Evolutionary conservation across 306 rosid genomes (phyloP).

Genomic region (Prunus mira): DNA sequence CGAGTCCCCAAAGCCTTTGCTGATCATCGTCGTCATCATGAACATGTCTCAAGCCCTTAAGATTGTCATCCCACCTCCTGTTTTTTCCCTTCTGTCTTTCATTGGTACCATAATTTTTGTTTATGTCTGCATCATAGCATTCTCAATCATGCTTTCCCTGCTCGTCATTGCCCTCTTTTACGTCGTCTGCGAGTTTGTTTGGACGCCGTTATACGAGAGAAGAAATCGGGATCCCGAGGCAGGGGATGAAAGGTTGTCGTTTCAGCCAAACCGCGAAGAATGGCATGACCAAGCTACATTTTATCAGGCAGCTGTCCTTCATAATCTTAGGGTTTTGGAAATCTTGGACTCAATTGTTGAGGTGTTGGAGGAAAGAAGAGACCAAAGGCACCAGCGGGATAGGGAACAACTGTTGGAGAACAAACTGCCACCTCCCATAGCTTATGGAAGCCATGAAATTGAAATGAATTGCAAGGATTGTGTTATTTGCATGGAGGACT

Average conservation of each 20-base stretch:
- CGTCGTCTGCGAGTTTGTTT: background rate
- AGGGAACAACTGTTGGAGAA: slow-evolving; percentile 13
- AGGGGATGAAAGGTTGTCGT: background rate
- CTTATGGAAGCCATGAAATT: slow-evolving; percentile 15
- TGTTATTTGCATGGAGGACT: slow-evolving; percentile 53
- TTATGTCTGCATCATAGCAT: slow-evolving; percentile 23
- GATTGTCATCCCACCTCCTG: slow-evolving; percentile 12
- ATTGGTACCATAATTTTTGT: slow-evolving; percentile 2
- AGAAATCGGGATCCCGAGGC: background rate
- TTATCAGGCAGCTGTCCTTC: background rate
- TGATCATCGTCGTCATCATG: background rate
- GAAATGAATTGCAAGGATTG: slow-evolving; percentile 26
- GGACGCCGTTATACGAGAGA: background rate
- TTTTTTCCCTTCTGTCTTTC: slow-evolving; percentile 11
- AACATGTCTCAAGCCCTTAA: slow-evolving; percentile 6
- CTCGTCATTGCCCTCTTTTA: slow-evolving; percentile 16
- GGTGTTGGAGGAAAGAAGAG: slow-evolving; percentile 7
- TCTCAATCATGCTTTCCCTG: slow-evolving; percentile 16
- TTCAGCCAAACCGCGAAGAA: background rate
- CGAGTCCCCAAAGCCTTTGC: background rate
- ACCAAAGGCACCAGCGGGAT: background rate
- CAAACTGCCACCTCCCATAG: slow-evolving; percentile 11
- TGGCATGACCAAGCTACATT: slow-evolving; percentile 2
- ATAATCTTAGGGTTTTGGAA: slow-evolving; percentile 15
- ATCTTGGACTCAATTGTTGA: slow-evolving; percentile 20